Evolutionary conservation across 805 yeast genomes (phyloP), one percentile per base, ranked within the genome.

Genomic region (Ogataea ramenticola): DNA sequence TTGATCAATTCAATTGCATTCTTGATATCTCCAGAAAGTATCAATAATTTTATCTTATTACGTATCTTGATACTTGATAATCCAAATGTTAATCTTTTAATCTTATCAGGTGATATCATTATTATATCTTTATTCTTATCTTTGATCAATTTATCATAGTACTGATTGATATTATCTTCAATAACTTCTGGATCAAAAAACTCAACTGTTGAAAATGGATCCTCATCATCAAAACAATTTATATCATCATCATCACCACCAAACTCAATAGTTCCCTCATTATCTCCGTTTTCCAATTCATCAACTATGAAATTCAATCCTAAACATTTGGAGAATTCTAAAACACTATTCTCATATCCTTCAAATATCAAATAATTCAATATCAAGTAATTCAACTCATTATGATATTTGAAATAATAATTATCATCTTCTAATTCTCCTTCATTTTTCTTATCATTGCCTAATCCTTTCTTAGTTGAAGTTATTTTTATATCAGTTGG

Each of bases 281-380:
- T 44, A 2, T 26, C 24, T 9, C 6, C 30, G 11, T 36, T 49
- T 27, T 35, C 42, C 50, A 70, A 64, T 45, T 64, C 62, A 31
- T 49, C 53, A 33, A 39, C 42, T 6, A 49, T 46, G 30, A 50
- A 49, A 10, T 56, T 58, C 3, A 71, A 54, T 20, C 72, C 70
- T 4, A 77, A 61, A 50, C 85, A 93, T 43, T 67, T 65, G 3
- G 87, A 74, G 65, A 86, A 79, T 38, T 72, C 70, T 14, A 65
- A 46, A 1, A 87, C 84, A 0, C 95, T 80, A 14, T 79, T 72
- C 46, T 80, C 80, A 57, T 84, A 82, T 0, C 93, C 95, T 63
- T 86, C 90, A 42, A 79, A 77, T 14, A 88, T 76, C 48, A 88
- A 74, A 61, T 84, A 86, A 64, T 85, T 81, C 58, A 87, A 69